Conservation (phyloP, 2,329 filamentous ascomycete genomes). For the Rugonectria rugulosa region DNA sequence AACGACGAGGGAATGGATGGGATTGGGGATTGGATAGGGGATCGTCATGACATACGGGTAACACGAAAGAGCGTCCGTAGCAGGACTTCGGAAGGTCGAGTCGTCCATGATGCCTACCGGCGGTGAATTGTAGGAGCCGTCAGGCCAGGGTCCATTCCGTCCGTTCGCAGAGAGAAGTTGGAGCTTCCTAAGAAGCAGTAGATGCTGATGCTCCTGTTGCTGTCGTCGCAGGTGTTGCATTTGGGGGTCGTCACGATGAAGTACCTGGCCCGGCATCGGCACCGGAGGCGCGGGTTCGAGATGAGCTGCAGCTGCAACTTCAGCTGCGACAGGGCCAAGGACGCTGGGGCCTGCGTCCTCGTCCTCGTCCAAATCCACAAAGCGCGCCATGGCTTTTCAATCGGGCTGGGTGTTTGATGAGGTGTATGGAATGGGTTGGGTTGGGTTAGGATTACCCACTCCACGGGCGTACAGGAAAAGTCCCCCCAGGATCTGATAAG, state of each 20-base stretch:
- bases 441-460: slow-evolving; percentile 3
- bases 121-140: slow-evolving; percentile 35
- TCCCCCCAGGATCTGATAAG: slow-evolving; percentile 43
- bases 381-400: slow-evolving; percentile 38
- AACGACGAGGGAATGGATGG: background rate
- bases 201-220: slow-evolving; percentile 37
- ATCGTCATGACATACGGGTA: slow-evolving; percentile 37
- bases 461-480: too few relatives aligned
- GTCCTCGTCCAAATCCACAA: slow-evolving; percentile 41
- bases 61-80: slow-evolving; percentile 38
- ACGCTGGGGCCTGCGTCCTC: slow-evolving; percentile 27
- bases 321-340: slow-evolving; percentile 22
- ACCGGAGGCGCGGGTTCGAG: slow-evolving; percentile 32
- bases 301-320: slow-evolving; percentile 22
- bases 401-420: background rate
- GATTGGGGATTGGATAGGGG: slow-evolving; percentile 4
- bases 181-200: slow-evolving; percentile 37
- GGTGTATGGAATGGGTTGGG: slow-evolving; percentile 2
- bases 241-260: slow-evolving; percentile 34
- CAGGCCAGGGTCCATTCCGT: slow-evolving; percentile 40
- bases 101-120: slow-evolving; percentile 36
- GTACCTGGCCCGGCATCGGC: slow-evolving; percentile 33
- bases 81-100: slow-evolving; percentile 34
- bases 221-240: slow-evolving; percentile 13
- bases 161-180: slow-evolving; percentile 34